Evolutionary conservation across 805 yeast genomes (phyloP), one percentile per base, ranked within the genome.

Genomic region (Suhomyces sp.): DNA sequence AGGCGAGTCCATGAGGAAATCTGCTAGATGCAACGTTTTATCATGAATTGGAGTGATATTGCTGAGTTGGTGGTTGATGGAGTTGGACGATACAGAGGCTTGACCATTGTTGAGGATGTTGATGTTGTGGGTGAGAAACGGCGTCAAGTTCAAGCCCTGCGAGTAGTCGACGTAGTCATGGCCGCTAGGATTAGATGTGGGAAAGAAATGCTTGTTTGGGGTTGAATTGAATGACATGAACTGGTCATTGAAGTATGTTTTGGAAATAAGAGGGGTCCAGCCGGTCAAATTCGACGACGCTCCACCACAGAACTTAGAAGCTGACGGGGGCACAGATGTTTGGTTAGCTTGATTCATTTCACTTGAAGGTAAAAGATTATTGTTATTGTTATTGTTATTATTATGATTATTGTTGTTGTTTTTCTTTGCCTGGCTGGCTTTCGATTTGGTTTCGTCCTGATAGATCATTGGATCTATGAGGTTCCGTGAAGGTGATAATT

Each of bases 1-100:
- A 13, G 79, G 79, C n/a, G 75, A 66, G 49, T 75, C 79, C 67
- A 72, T 73, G 58, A 73, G 74, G 48, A 75, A 74, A 56, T 75
- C 79, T 6, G 74, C 60, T 43, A 74, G 58, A 51, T 71, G 78
- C 51, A 72, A 60, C 3, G 76, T 65, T 56, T 71, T 73, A 50
- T 74, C 78, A 55, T 71, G 74, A 53, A 68, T 71, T 3, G 79
- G 79, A n/a, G 79, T 75, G 52, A 73, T 64, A 46, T 63, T 66
- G 44, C 59, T 62, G 44, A 68, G 54, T 24, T 63, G 66, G 27
- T 58, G 55, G 46, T 56, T 58, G 51, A 60, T 61, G 47, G 57
- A 53, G 50, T 62, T 60, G 49, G 53, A 52, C 7, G 56, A 40
- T 6, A 56, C 59, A 7, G 56, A 53, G 3, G 52, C 49, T 6